These are phyloP conservation scores for Pestalotiopsis sp. DNA, from an alignment of 2,329 filamentous ascomycete species.

Conservation along the genomic window DNA sequence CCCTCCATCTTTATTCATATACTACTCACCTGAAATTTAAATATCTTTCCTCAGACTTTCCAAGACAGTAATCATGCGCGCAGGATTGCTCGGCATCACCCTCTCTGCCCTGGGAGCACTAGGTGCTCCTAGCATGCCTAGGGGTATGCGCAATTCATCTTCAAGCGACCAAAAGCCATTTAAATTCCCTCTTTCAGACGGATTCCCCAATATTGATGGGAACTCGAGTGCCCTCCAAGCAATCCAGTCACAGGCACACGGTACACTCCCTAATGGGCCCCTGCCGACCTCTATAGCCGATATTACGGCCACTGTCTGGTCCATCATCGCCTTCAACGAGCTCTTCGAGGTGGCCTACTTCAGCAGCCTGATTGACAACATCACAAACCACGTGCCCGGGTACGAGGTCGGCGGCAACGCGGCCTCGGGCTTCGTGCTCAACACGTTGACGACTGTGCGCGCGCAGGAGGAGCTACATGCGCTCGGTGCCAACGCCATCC, in stretches of 20 bases:
- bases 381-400: neutral
- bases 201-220: neutral
- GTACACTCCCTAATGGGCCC: neutral
- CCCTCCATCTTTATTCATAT: neutral
- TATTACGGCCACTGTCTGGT: neutral
- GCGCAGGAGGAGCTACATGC: conserved; percentile 7
- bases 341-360: conserved; percentile 10
- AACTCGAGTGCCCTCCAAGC: neutral
- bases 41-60: neutral
- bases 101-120: neutral
- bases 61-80: neutral
- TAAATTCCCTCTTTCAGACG: neutral
- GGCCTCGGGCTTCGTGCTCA: neutral
- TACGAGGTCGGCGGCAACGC: conserved; percentile 6
- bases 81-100: neutral
- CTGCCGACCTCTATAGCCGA: neutral
- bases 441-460: neutral
- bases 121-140: neutral
- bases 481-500: conserved; percentile 6
- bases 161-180: neutral
- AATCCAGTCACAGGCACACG: neutral
- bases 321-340: conserved; percentile 7
- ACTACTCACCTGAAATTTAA: neutral
- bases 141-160: neutral
- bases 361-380: conserved; percentile 4